Percentiles rank a stretch among this genome's conserved stretches.
phyloP scores from a whole-genome alignment of 768 basidiomycete species.

The Gloeopeniophorella convolvens region DNA sequence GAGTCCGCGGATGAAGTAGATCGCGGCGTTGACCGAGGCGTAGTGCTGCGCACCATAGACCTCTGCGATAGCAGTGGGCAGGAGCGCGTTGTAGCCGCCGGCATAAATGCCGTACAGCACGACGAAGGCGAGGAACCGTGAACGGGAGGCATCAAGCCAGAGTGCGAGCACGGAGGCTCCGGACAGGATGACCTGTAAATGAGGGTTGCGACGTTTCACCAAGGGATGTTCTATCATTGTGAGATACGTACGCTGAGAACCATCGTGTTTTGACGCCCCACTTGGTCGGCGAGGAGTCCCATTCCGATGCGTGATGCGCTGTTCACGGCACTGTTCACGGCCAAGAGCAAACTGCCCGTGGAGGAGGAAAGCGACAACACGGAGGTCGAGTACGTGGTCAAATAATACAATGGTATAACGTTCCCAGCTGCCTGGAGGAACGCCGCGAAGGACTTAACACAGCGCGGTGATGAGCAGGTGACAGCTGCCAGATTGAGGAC shows the following conservation, averaged over 20 bases:
- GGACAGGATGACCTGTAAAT: constrained; percentile 33
- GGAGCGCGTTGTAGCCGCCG: constrained; percentile 39
- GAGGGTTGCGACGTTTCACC: no score
- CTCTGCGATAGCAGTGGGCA: constrained; percentile 39
- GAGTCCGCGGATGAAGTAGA: constrained; percentile 38
- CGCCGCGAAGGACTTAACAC: constrained; percentile 31
- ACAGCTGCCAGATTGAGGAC: neutral
- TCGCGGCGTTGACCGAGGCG: constrained; percentile 34
- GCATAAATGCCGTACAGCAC: constrained; percentile 38
- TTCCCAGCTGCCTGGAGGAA: constrained; percentile 41
- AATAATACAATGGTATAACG: constrained; percentile 38
- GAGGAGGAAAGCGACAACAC: constrained; percentile 34
- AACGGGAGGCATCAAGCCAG: constrained; percentile 36
- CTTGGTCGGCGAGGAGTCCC: constrained; percentile 37
- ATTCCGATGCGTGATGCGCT: constrained; percentile 35
- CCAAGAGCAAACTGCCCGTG: constrained; percentile 34
- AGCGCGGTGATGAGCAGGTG: neutral
- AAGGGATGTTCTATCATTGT: no score
- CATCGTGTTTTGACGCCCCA: constrained; percentile 41
- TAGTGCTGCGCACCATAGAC: constrained; percentile 40
- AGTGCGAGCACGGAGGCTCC: constrained; percentile 34
- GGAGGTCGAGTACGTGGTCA: constrained; percentile 36
- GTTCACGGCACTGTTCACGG: constrained; percentile 39
- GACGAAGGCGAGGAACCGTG: constrained; percentile 35
- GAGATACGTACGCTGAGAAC: constrained; percentile 32